phyloP scores from a whole-genome alignment of 73 alveolate genomes.

The Tetrahymena elliotti region DNA sequence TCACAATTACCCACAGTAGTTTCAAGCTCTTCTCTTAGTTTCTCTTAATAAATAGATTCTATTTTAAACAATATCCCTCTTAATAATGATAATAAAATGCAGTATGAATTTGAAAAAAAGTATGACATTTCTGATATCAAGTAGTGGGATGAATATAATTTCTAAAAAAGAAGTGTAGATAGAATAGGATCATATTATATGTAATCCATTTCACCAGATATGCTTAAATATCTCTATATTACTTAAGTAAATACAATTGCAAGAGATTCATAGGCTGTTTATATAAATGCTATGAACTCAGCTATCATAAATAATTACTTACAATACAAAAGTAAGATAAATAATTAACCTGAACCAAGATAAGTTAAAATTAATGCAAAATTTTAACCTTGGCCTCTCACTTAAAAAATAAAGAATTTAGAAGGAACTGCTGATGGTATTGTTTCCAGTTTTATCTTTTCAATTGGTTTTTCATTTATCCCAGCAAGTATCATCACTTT shows the following conservation, averaged over 20 bases:
- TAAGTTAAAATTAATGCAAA: neutral
- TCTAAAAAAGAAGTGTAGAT: neutral
- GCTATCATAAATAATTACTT: conserved; percentile 6
- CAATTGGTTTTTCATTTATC: conserved; percentile 90
- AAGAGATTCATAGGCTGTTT: conserved; percentile 19
- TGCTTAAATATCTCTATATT: neutral
- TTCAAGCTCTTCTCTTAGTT: neutral
- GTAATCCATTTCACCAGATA: neutral
- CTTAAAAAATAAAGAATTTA: neutral
- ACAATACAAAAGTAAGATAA: neutral
- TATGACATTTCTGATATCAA: neutral
- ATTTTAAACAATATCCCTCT: neutral
- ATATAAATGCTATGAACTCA: conserved; percentile 17
- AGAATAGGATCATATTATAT: neutral
- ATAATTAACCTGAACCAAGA: neutral
- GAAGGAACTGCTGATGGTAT: conserved; percentile 39
- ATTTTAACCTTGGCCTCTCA: conserved; percentile 7
- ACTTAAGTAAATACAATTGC: conserved; percentile 3
- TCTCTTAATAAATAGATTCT: neutral
- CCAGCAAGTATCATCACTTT: conserved; percentile 83
- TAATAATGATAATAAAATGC: neutral
- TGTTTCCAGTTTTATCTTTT: conserved; percentile 59
- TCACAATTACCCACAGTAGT: neutral
- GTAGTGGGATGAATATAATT: neutral
- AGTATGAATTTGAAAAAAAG: neutral